phyloP scores from a whole-genome alignment of 306 rosid genomes.

The Mucuna pruriens region DNA sequence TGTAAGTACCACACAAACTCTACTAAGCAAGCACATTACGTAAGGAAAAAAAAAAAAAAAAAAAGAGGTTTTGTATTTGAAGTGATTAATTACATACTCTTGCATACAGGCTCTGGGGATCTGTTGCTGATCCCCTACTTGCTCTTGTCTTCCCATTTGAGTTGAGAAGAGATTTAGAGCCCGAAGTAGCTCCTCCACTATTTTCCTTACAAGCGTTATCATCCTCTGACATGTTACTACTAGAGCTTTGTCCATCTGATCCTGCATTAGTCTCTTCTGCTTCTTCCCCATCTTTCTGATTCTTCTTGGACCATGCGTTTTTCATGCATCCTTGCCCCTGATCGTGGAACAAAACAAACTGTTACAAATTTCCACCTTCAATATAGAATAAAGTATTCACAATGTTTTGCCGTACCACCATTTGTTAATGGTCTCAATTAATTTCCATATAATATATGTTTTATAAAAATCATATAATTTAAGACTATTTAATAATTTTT shows the following conservation, averaged over 20 bases:
- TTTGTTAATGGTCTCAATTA: too few species aligned
- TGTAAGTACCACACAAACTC: slow-evolving; percentile 15
- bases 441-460: too few species aligned
- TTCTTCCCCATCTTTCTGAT: slow-evolving; percentile 45
- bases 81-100: slow-evolving; percentile 57
- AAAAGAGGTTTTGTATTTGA: background rate
- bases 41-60: background rate
- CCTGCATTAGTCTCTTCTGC: slow-evolving; percentile 53
- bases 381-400: background rate
- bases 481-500: too few species aligned
- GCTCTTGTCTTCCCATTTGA: slow-evolving; percentile 73
- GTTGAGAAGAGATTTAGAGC: slow-evolving; percentile 52
- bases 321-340: slow-evolving; percentile 64
- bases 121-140: slow-evolving; percentile 89
- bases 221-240: slow-evolving; percentile 71
- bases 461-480: too few species aligned
- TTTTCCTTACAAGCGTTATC: slow-evolving; percentile 67
- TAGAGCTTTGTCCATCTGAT: slow-evolving; percentile 58
- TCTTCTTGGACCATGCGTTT: slow-evolving; percentile 50
- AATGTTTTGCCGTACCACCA: too few species aligned
- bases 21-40: background rate
- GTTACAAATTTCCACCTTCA: slow-evolving; percentile 1
- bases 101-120: slow-evolving; percentile 96
- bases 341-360: slow-evolving; percentile 26
- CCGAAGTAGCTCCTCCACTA: slow-evolving; percentile 54